Base-by-base conservation (phyloP, 2,329 filamentous ascomycete species). In the Apiospora hydei region DNA sequence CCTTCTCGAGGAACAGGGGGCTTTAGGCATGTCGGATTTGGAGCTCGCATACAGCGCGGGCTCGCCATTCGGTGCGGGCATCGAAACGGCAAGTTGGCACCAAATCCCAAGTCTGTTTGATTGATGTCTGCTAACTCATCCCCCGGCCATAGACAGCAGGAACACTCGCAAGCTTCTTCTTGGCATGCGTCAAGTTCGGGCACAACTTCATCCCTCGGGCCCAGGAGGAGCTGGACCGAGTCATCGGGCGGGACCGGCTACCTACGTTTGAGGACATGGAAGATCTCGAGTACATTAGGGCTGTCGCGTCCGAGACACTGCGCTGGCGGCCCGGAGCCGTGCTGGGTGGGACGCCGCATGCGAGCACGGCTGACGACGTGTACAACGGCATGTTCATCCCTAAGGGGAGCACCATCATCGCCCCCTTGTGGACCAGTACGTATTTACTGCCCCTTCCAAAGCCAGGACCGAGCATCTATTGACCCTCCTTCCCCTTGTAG, bases 401-500 rank as follows among this genome's bases (percentile, higher is more conserved):
- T 0, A 83, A 83, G 71, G 83, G 83, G 0, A 84, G 82, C 64
- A 84, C 82, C 0, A 77, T 84, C 5, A 84, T 85, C 6, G 83
- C 83, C 0, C 82, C 83, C 0, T 74, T 85, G 0, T 85, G 83
- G 83, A 81, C 85, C 1, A 78, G 84, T 79, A 83, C 84, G 78
- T 78, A 5, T n/a, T 2, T 64, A 41, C 18, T 38, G 4, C 16
- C 21, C 24, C 24, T 61, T 8, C 30, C 30, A 61, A 30, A 1
- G 53, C 30, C 53, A 18, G 30, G 8, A 38, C n/a, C 30, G 4
- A 10, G 21, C 34, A 41, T 72, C 88, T 85, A 70, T 85, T 86
- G 0, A 85, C 86, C 3, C 79, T 88, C 0, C 86, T 87, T 85
- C 88, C 72, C 84, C 85, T 11, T 0, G 78, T 83, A 11, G 84